Evolutionary conservation across 1,139 yeast genomes (phyloP), one percentile per base, ranked within the genome.

Genomic region (Lipomyces yarrowii): DNA sequence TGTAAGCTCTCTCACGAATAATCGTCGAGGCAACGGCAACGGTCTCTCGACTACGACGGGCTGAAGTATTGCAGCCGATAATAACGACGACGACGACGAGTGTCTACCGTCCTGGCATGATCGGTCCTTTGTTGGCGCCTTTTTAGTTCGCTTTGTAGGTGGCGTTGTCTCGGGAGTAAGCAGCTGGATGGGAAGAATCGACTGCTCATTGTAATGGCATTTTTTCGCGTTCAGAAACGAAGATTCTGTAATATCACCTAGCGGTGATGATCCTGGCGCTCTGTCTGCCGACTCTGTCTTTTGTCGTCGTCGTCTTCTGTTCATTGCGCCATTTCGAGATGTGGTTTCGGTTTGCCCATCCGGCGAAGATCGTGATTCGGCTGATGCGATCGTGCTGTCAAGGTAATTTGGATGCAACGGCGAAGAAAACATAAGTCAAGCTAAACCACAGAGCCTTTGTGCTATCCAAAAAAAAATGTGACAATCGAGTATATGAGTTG

Each of bases 151-250:
- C 26, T 59, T 63, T 18, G 30, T 35, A 13, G 59, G 37, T 13
- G 65, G 65, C 15, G 63, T 56, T 13, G 66, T n/a, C 8, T 60
- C 66, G 8, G 66, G 66, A 18, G 66, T 60, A 13, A 48, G 46
- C 8, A 63, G 60, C n/a, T 52, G 55, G 21, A n/a, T 42, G 15
- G 33, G 55, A 8, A n/a, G 55, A 8, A n/a, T 52, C 0, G 33
- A 30, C 3, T 21, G 59, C 65, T 11, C 48, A 37, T 3, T 26
- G 4, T 3, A 18, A 23, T 39, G n/a, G 18, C 13, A 23, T 32
- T 26, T 26, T 26, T 35, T 18, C 13, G 35, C 10, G 35, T 63
- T 63, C 46, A 63, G 56, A 13, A 32, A n/a, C 23, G 66, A 57
- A 18, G 59, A 33, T 3, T 53, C 42, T 11, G 63, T 60, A 18